Evolutionary conservation across 2,329 filamentous ascomycete genomes (phyloP).

Genomic region (Shiraia sp.): DNA sequence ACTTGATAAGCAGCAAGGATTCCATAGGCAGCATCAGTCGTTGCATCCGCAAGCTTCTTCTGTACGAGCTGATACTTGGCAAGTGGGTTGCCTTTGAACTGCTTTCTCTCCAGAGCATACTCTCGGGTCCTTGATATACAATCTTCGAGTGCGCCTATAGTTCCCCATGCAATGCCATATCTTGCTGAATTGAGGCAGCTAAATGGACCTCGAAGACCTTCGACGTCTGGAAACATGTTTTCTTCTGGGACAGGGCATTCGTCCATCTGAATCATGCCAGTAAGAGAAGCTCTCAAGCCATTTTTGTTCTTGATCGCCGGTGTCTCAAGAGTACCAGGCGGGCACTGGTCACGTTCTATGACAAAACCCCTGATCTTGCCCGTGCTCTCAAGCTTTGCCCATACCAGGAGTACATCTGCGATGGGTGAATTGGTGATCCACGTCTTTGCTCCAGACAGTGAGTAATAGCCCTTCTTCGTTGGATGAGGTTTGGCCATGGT

Average conservation of each 20-base stretch:
- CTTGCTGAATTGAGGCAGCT: conserved; percentile 92
- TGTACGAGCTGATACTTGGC: conserved; percentile 97
- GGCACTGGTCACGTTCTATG: conserved; percentile 82
- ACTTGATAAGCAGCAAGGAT: conserved; percentile 90
- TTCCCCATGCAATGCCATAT: conserved; percentile 91
- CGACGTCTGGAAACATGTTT: conserved; percentile 92
- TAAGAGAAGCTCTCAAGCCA: conserved; percentile 88
- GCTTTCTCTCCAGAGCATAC: conserved; percentile 90
- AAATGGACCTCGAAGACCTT: conserved; percentile 87
- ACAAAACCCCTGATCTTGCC: conserved; percentile 95
- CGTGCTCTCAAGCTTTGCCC: conserved; percentile 89
- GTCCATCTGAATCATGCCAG: conserved; percentile 97
- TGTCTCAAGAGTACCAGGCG: conserved; percentile 86
- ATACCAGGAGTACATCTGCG: conserved; percentile 80
- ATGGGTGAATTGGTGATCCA: conserved; percentile 97
- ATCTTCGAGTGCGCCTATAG: conserved; percentile 93
- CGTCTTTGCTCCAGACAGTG: conserved; percentile 81
- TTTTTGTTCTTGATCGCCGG: conserved; percentile 95
- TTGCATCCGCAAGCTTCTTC: conserved; percentile 94
- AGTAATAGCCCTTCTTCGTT: conserved; percentile 78
- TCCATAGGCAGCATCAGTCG: conserved; percentile 88
- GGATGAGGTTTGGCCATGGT: conserved; percentile 82
- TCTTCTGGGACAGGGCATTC: conserved; percentile 83
- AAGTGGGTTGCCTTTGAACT: conserved; percentile 94
- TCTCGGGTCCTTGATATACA: conserved; percentile 78